Base-by-base conservation (phyloP, 768 basidiomycete species). In the Rhodotorula sphaerocarpa region DNA sequence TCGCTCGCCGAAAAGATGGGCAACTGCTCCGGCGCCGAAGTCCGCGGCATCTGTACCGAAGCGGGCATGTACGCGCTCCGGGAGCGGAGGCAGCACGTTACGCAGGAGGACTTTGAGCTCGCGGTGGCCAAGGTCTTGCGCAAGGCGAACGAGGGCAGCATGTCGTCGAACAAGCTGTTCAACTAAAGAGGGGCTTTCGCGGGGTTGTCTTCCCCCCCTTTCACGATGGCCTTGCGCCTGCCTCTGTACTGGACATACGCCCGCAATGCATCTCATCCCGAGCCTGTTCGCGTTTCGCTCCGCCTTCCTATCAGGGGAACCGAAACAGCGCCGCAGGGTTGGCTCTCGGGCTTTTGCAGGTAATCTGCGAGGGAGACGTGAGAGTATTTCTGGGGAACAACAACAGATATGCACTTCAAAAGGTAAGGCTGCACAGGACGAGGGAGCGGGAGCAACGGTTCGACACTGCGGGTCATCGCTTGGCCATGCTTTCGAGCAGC, bases 1-100 rank as follows among this genome's bases (percentile, higher is more conserved):
- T 85, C 86, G 3, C 80, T 99, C 4, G 93, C 93, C 0, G 93
- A 97, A 75, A 97, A 99, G 81, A 99, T 97, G 93, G 93, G 93
- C 1, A 90, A 95, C 73, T 96, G 93, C 74, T 93, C 90, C 3
- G 93, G 93, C 69, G 93, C 93, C 3, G 93, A 99, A 75, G 93
- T 96, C 21, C 82, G 93, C 21, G 93, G 91, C 77, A 95, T 95
- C 70, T 93, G 90, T 74, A 93, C 92, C 0, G 90, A 93, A 79
- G 91, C 90, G n/a, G 90, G 90, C 31, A 96, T 96, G 93, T 97
- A 95, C 72, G 93, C 93, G 0, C 79, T 99, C 5, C 83, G 93
- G 23, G 93, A 99, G 76, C 82, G 93, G 62, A 79, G 93, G 67
- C 92, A 95, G 69, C 92, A 97, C 75, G 93, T 97, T 54, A 95